phyloP scores from a whole-genome alignment of 208 protist species.

The Borovskyia barvae region DNA sequence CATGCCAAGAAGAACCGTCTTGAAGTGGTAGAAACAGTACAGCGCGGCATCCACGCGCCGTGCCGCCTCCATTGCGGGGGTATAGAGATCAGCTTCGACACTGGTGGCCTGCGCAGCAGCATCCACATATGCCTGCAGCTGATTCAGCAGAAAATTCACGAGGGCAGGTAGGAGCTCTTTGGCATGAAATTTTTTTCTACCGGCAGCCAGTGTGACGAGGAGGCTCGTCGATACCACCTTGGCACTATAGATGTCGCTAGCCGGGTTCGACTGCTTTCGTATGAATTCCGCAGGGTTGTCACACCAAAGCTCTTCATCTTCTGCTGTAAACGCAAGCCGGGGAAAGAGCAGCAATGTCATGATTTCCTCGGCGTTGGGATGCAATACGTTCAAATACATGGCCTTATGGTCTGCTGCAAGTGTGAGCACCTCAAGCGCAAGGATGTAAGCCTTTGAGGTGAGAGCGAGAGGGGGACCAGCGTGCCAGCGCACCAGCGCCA shows the following conservation, averaged over 20 bases:
- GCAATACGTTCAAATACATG: constrained; percentile 47
- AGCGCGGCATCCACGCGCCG: constrained; percentile 71
- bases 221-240: constrained; percentile 71
- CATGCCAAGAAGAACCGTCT: constrained; percentile 45
- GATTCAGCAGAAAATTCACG: constrained; percentile 76
- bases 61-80: constrained; percentile 38
- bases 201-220: constrained; percentile 59
- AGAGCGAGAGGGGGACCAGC: constrained; percentile 34
- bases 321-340: constrained; percentile 75
- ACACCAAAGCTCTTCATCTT: constrained; percentile 86
- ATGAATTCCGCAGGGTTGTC: constrained; percentile 92
- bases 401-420: constrained; percentile 38
- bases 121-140: constrained; percentile 49
- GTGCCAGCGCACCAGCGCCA: constrained; percentile 81
- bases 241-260: constrained; percentile 79
- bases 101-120: constrained; percentile 25
- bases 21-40: constrained; percentile 78
- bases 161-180: constrained; percentile 43
- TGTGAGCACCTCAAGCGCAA: constrained; percentile 70
- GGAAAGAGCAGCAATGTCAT: constrained; percentile 87
- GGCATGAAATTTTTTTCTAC: constrained; percentile 70
- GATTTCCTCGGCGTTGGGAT: constrained; percentile 62
- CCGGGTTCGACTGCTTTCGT: constrained; percentile 75
- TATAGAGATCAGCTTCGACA: constrained; percentile 26
- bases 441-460: constrained; percentile 86